Evolutionary conservation across 2,329 filamentous ascomycete genomes (phyloP), one percentile per base, ranked within the genome.

Genomic region (Talaromyces sp.): DNA sequence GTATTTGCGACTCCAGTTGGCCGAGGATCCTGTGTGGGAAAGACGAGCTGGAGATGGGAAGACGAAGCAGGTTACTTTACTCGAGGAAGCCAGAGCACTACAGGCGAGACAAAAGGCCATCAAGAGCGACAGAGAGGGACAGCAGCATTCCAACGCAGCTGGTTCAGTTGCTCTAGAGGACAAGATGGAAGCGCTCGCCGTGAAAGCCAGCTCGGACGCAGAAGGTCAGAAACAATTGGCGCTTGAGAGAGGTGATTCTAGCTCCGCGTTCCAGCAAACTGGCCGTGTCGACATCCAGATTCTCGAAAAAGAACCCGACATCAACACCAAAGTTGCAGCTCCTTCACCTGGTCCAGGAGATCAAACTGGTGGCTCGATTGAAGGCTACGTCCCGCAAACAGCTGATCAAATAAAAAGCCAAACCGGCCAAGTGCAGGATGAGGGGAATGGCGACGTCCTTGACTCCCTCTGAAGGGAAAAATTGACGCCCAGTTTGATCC

Each of bases 1-100:
- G 66, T 96, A 92, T 74, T 82, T 98, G 68, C 91, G 92, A 70
- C 90, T 96, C 27, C 95, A 99, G 80, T 84, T 98, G 44, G 88
- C 85, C 66, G 90, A 95, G 71, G 88, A 89, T 64, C 91, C 92
- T 0, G 91, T 90, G 0, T 96, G 93, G 92, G 86, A 95, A 75
- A 83, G 93, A 58, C 84, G 84, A 5, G 86, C 84, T 3, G 82
- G 67, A 30, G 71, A 71, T 55, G 61, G 63, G 11, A 66, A 82
- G 32, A 78, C 78, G 1, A 80, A 82, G 47, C 72, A 80, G 51
- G 84, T 92, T 64, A 82, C 88, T 39, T 70, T 92, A 39, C 74
- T 89, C 1, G 86, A 91, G 59, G 91, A 96, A 73, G 84, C 67
- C 6, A 70, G 74, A 49, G 66, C 67, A 4, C 64, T 47, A 30